phyloP scores from a whole-genome alignment of 2,329 filamentous ascomycete genomes.

The Colletotrichum chlorophyti region DNA sequence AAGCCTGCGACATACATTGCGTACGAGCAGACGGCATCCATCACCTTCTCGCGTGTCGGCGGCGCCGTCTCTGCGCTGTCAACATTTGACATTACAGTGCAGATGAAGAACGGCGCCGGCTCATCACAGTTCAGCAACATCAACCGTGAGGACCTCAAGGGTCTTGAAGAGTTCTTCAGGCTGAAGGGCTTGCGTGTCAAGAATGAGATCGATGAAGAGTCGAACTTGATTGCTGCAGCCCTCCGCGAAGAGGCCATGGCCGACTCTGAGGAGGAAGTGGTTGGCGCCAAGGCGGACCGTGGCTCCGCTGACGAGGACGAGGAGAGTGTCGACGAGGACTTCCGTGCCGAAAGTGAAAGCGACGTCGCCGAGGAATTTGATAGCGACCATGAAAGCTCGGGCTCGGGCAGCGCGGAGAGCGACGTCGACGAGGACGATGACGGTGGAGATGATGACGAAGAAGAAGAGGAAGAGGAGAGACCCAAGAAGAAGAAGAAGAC shows the following conservation, averaged over 20 bases:
- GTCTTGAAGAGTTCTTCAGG: constrained; percentile 97
- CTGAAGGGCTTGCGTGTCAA: constrained; percentile 93
- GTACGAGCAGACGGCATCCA: constrained; percentile 88
- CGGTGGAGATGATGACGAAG: constrained; percentile 49
- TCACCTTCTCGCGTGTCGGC: constrained; percentile 95
- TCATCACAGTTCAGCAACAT: constrained; percentile 99
- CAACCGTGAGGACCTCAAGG: constrained; percentile 96
- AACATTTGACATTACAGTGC: constrained; percentile 96
- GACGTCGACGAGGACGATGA: constrained; percentile 61
- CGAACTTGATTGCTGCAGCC: constrained; percentile 79
- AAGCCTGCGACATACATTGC: constrained; percentile 98
- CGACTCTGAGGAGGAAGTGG: constrained; percentile 83
- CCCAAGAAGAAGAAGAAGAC: constrained; percentile 60
- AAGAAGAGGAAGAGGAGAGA: constrained; percentile 49
- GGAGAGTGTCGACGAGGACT: constrained; percentile 95
- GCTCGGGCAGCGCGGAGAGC: constrained; percentile 67
- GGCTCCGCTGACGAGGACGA: constrained; percentile 96
- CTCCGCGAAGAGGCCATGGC: constrained; percentile 84
- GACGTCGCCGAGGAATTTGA: constrained; percentile 98
- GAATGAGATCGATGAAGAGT: constrained; percentile 98
- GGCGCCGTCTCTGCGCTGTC: constrained; percentile 92
- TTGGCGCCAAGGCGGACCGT: constrained; percentile 72
- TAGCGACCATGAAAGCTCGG: constrained; percentile 86
- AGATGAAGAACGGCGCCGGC: constrained; percentile 83
- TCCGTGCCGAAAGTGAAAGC: constrained; percentile 88